Evolutionary conservation across 495 filamentous ascomycete genomes (phyloP).

Genomic region (Podospora appendiculata): DNA sequence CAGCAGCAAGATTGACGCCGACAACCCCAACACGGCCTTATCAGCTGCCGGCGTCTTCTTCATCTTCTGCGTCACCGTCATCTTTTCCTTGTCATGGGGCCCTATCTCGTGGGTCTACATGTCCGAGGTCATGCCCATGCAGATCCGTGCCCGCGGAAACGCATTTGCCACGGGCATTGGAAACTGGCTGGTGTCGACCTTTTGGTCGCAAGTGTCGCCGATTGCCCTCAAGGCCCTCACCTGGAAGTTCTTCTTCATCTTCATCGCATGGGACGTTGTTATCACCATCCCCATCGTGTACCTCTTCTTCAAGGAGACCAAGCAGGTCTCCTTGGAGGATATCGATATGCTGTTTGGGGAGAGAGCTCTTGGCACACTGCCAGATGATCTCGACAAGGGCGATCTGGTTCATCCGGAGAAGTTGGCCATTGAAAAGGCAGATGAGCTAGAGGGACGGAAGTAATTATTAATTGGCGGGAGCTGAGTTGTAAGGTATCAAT

Average conservation of each 20-base stretch:
- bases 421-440: not conserved
- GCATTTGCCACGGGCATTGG: slow-evolving; percentile 39
- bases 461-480: too few species aligned
- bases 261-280: slow-evolving; percentile 22
- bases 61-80: slow-evolving; percentile 39
- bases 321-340: slow-evolving; percentile 47
- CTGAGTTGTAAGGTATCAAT: too few species aligned
- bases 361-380: slow-evolving; percentile 34
- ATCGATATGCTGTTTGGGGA: slow-evolving; percentile 50
- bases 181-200: slow-evolving; percentile 43
- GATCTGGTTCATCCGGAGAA: not conserved
- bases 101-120: slow-evolving; percentile 43
- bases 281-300: slow-evolving; percentile 34
- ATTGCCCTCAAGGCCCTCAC: slow-evolving; percentile 34
- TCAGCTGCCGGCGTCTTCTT: slow-evolving; percentile 43
- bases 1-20: slow-evolving; percentile 29
- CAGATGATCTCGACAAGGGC: slow-evolving; percentile 26
- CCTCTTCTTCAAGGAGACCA: slow-evolving; percentile 50
- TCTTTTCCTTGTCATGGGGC: slow-evolving; percentile 40
- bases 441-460: not conserved
- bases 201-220: slow-evolving; percentile 45
- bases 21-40: slow-evolving; percentile 25
- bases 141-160: slow-evolving; percentile 41
- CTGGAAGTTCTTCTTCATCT: slow-evolving; percentile 44
- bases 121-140: slow-evolving; percentile 44